Base-by-base conservation (phyloP, 108 stramenopile genomes). In the Discostella pseudostelligera region DNA sequence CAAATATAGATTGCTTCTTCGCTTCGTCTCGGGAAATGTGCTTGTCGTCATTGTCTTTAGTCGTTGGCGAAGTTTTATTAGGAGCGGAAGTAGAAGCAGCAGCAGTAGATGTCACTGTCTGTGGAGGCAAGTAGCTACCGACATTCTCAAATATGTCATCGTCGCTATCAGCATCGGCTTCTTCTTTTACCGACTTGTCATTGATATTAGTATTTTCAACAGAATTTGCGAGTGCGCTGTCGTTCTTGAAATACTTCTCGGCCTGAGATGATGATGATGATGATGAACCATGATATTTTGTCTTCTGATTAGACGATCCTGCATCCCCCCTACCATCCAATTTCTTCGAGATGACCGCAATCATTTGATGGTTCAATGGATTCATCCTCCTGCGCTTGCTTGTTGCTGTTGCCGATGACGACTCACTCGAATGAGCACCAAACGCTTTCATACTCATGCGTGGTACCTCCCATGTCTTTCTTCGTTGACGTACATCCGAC, bases 121-220 rank as follows among this genome's bases (percentile, higher is more conserved):
- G 50, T 12, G 79, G 75, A 54, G 83, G 82, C 20, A 76, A 37
- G 50, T 87, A 87, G 26, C 74, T 67, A 39, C 84, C 89, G 9
- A 74, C 74, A 63, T 83, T 70, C 13, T 48, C 85, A 74, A 90
- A 90, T 54, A 90, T 90, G 42, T 90, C 89, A 58, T 89, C 88
- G 45, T 90, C 87, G 26, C 82, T 63, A 37, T 43, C 40, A 56
- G 32, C 43, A 26, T 4, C 61, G 26, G 3, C 67, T 10, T 16
- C 25, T 19, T 36, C 12, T 8, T 35, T 24, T 39, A 44, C 0
- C 14, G 13, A 14, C 12, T 37, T 22, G 20, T 20, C 45, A 43
- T 44, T 28, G 1, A 16, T 32, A 12, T 22, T 35, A 56, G 3
- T 12, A 42, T 28, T 56, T 6, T 40, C 2, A 12, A 58, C 29